Evolutionary conservation across 495 filamentous ascomycete species (phyloP).

Genomic region (Lepraria neglecta): DNA sequence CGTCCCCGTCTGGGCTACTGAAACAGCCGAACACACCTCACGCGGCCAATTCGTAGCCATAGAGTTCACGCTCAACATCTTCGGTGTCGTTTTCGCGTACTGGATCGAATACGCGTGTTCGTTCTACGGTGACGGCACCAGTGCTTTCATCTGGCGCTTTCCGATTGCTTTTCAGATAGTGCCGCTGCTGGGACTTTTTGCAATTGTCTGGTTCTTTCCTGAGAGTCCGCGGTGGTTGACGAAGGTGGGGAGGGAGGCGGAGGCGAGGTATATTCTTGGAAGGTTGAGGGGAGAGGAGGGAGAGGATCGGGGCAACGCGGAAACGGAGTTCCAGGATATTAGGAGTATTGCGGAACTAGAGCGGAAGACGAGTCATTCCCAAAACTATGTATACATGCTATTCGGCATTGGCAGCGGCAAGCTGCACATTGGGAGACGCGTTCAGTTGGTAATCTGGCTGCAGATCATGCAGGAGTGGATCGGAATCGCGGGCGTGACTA

Average conservation of each 20-base stretch:
- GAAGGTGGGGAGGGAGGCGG: conserved; percentile 31
- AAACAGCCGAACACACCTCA: conserved; percentile 57
- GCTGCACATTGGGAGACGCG: conserved; percentile 32
- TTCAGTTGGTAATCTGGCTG: conserved; percentile 34
- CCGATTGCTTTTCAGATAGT: conserved; percentile 51
- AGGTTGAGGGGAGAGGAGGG: conserved; percentile 45
- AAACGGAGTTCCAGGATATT: conserved; percentile 32
- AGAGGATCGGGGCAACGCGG: conserved; percentile 27
- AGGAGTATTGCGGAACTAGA: conserved; percentile 30
- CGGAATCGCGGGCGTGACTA: conserved; percentile 32
- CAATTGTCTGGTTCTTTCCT: conserved; percentile 48
- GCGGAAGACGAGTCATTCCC: conserved; percentile 18
- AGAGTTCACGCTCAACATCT: conserved; percentile 62
- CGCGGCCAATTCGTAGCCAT: conserved; percentile 63
- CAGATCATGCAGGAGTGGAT: conserved; percentile 32
- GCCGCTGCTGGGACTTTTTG: conserved; percentile 44
- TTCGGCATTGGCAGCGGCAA: conserved; percentile 26
- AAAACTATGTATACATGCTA: conserved; percentile 32
- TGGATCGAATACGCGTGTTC: conserved; percentile 55
- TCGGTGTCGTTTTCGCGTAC: conserved; percentile 56
- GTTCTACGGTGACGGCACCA: conserved; percentile 37
- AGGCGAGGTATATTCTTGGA: conserved; percentile 49
- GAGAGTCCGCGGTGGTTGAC: conserved; percentile 47
- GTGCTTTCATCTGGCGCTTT: conserved; percentile 44
- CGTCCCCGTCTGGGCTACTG: conserved; percentile 52